Base-by-base conservation (phyloP, 371 early-diverging fungal genomes). In the Haplosporangium sp. region DNA sequence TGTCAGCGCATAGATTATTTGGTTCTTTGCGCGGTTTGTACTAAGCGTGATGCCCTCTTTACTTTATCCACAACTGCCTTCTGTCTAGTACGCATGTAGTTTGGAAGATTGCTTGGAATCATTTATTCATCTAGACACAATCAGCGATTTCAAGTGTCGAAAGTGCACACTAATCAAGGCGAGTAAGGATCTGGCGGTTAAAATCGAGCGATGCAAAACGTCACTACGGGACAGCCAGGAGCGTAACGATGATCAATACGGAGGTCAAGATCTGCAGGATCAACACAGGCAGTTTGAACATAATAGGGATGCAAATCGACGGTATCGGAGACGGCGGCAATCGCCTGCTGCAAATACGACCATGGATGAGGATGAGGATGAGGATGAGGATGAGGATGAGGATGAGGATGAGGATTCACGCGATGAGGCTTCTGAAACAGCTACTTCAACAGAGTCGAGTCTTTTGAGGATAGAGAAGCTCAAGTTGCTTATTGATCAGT, bases 61-160 rank as follows among this genome's bases (percentile, higher is more conserved):
- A 11, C 23, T 20, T 45, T 13, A 21, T 23, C 16, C 41, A 52
- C 12, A 46, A n/a, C 23, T 16, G n/a, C 40, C 29, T 21, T 37
- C 37, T 53, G 16, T 14, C 29, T 29, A 53, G 61, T 83, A 57
- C 10, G 66, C 29, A 0, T 81, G 69, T 59, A 87, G 73, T 43
- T 82, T 65, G 53, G 84, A 76, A 55, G 75, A 82, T 61, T 90
- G 74, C 67, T 70, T 77, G 60, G 76, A 65, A 37, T 63, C 69
- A 51, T 86, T 71, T 74, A 86, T 76, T 40, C 82, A 64, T 16
- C 77, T 73, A 56, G 84, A 81, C 68, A 85, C 59, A 21, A 74
- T 86, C 20, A 75, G 79, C 38, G 86, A 86, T 57, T 86, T 86
- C 47, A 83, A 84, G 40, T 86, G 87, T 51, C 71, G 85, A 13